These are phyloP conservation scores for Metschnikowia aberdeeniae DNA, from an alignment of 805 yeast species.

Conservation along the genomic window DNA sequence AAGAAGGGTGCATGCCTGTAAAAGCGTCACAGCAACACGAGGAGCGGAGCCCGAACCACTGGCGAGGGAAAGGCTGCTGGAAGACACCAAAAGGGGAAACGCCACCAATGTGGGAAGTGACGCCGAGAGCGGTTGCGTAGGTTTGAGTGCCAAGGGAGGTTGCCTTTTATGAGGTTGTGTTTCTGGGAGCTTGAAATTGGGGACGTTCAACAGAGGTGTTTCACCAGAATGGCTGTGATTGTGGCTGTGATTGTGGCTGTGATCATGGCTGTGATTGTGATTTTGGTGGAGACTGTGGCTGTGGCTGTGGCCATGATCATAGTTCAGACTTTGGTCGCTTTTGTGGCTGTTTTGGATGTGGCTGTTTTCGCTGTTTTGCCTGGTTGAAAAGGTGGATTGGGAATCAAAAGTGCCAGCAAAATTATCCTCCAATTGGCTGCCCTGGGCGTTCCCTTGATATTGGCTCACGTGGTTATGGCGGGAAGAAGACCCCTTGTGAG, in stretches of 20 bases:
- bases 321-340: too few species aligned
- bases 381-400: too few species aligned
- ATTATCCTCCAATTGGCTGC: neutral
- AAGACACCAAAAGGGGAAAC: conserved; percentile 27
- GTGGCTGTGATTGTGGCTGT: too few species aligned
- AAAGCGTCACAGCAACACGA: conserved; percentile 15
- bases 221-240: too few species aligned
- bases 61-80: conserved; percentile 20
- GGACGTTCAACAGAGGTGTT: too few species aligned
- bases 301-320: too few species aligned
- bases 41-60: conserved; percentile 2
- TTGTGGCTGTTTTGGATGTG: too few species aligned
- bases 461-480: neutral
- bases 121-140: conserved; percentile 14
- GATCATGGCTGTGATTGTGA: too few species aligned
- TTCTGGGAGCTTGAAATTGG: too few species aligned
- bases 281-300: too few species aligned
- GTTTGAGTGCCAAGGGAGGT: neutral
- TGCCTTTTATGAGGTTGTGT: neutral
- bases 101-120: conserved; percentile 33
- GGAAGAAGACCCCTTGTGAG: neutral
- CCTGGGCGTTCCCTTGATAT: neutral
- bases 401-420: too few species aligned
- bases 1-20: conserved; percentile 22
- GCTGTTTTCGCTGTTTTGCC: too few species aligned